Evolutionary conservation across 1,284 basidiomycete species (phyloP), one percentile per base, ranked within the genome.

Genomic region (Pseudozyma thailandica): DNA sequence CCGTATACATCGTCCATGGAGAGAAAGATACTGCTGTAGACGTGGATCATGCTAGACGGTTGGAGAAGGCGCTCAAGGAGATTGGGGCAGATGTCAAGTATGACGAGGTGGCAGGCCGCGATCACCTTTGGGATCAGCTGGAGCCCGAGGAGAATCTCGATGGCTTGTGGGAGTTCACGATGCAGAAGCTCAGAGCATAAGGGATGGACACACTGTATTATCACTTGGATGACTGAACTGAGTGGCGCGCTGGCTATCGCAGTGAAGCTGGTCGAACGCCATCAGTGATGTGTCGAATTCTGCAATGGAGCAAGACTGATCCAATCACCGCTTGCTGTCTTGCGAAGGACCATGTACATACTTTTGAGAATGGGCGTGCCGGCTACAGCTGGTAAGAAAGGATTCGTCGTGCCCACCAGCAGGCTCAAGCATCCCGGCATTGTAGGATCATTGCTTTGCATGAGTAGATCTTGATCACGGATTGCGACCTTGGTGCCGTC

Each of bases 1-100:
- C 69, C 5, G 49, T 75, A 20, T 75, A 69, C 57, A 63, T 70
- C n/a, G 59, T 75, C 13, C 73, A 75, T 31, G 73, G 73, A 18
- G 73, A 70, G 28, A 65, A 56, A 37, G 73, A 75, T 26, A 50
- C 59, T 3, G 73, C 73, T 2, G 73, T 75, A 9, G 73, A 75
- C 31, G 73, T 75, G 16, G 63, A 69, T 28, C 73, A 75, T 18
- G 65, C 58, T 2, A 48, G 69, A 5, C 43, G 54, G 10, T 49
- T 75, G 30, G 53, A 51, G 18, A 54, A 55, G 39, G 59, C 65
- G 26, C 58, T 72, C 45, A 64, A 71, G 15, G 50, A 28, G 15
- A 50, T 51, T 2, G 57, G 70, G 0, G 38, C 42, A 6, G 28
- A 48, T 13, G 53, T 73, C 3, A 35, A 47, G 15, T 75, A 75